A percentile compares a stretch with the other conserved stretches of the same genome.
Conservation (phyloP, 1,139 yeast species). For the Hansenula lynferdii region DNA sequence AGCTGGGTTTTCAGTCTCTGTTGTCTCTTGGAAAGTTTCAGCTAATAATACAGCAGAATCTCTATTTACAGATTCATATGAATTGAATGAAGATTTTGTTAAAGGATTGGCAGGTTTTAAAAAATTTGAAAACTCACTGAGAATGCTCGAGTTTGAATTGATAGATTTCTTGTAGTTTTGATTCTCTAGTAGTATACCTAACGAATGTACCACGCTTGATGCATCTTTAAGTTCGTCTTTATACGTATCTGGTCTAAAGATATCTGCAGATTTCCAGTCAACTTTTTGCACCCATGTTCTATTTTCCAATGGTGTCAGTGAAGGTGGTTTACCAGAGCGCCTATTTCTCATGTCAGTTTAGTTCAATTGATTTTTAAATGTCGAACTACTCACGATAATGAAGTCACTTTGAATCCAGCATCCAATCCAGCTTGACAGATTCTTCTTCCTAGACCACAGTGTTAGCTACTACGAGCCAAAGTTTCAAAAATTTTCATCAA, state of each 20-base stretch:
- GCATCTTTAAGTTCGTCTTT: conserved; percentile 39
- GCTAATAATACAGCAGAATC: conserved; percentile 69
- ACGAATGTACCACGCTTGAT: conserved; percentile 74
- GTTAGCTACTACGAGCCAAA: no score
- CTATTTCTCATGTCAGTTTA: not conserved
- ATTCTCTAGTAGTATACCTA: conserved; percentile 71
- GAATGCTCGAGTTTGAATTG: conserved; percentile 34
- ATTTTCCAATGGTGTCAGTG: conserved; percentile 26
- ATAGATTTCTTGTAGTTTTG: conserved; percentile 56
- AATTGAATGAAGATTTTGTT: conserved; percentile 37
- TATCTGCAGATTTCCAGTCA: conserved; percentile 64
- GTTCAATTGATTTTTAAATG: not conserved
- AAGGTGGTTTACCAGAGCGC: conserved; percentile 55
- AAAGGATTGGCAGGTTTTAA: conserved; percentile 45
- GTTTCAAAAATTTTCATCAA: no score
- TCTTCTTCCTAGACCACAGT: conserved; percentile 52
- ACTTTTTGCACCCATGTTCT: conserved; percentile 52
- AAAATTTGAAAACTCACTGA: conserved; percentile 18
- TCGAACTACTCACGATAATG: conserved; percentile 41
- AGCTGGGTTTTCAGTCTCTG: conserved; percentile 29
- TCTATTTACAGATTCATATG: conserved; percentile 62
- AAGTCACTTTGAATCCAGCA: conserved; percentile 59
- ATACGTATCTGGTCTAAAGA: conserved; percentile 61
- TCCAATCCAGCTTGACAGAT: conserved; percentile 66
- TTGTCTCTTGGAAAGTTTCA: conserved; percentile 39